These are phyloP conservation scores for Bryum argenteum DNA, from an alignment of 225 moss, liverwort and hornwort species.

Conservation along the genomic window DNA sequence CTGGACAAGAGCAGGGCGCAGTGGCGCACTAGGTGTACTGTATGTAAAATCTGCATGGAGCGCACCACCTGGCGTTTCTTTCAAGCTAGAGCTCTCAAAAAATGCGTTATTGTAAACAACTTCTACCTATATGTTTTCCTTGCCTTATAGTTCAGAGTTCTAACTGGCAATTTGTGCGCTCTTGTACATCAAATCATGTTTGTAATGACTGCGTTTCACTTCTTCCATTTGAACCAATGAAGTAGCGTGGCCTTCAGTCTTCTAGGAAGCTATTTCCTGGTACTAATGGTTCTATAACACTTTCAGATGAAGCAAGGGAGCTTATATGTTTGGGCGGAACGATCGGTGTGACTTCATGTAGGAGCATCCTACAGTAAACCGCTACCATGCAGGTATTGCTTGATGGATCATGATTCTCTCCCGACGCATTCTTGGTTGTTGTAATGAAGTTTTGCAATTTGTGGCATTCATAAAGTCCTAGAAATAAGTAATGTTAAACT, in stretches of 20 bases:
- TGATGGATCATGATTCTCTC: constrained; percentile 3
- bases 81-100: too few species aligned
- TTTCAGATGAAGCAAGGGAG: constrained; percentile 84
- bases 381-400: constrained; percentile 90
- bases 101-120: constrained; percentile 50
- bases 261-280: constrained; percentile 10
- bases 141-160: constrained; percentile 17
- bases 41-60: too few species aligned
- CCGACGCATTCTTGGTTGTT: neutral
- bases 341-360: constrained; percentile 88
- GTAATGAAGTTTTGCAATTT: constrained; percentile 1
- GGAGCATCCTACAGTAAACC: constrained; percentile 89
- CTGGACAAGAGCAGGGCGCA: too few species aligned
- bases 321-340: constrained; percentile 96
- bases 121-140: constrained; percentile 72
- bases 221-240: neutral
- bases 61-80: too few species aligned
- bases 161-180: neutral
- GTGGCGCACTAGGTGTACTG: too few species aligned
- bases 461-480: constrained; percentile 2
- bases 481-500: too few species aligned
- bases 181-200: neutral
- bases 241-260: neutral
- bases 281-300: constrained; percentile 4
- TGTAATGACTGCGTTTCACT: neutral